phyloP scores from a whole-genome alignment of 2,329 filamentous ascomycete species.

The Pezicula carpinea region DNA sequence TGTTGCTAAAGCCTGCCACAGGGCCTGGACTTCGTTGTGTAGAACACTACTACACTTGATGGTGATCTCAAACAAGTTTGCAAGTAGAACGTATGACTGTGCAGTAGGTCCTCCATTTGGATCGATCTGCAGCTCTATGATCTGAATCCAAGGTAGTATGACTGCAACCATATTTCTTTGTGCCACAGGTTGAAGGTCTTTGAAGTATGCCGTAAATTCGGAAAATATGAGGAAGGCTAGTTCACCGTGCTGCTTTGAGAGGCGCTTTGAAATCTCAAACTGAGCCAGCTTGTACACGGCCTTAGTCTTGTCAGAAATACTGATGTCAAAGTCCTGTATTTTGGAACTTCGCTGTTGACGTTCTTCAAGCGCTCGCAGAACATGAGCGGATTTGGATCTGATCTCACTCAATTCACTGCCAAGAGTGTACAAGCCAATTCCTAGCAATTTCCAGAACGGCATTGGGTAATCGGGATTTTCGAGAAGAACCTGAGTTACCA shows the following conservation, averaged over 20 bases:
- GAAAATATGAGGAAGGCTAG: slow-evolving; percentile 93
- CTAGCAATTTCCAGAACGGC: slow-evolving; percentile 86
- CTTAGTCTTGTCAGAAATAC: slow-evolving; percentile 96
- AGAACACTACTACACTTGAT: slow-evolving; percentile 83
- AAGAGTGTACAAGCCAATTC: slow-evolving; percentile 83
- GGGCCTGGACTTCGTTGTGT: slow-evolving; percentile 93
- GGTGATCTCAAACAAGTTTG: slow-evolving; percentile 93
- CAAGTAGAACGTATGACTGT: slow-evolving; percentile 88
- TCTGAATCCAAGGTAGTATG: slow-evolving; percentile 93
- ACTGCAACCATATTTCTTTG: slow-evolving; percentile 94
- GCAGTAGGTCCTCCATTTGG: slow-evolving; percentile 87
- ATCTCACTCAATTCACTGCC: slow-evolving; percentile 90
- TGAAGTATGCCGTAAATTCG: slow-evolving; percentile 92
- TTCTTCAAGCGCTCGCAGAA: slow-evolving; percentile 78
- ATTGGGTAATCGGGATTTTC: slow-evolving; percentile 78
- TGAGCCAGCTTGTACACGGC: slow-evolving; percentile 97
- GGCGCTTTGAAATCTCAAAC: slow-evolving; percentile 88
- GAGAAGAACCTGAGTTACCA: slow-evolving; percentile 81
- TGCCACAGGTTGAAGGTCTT: slow-evolving; percentile 72
- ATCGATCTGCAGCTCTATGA: slow-evolving; percentile 86
- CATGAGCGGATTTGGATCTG: slow-evolving; percentile 76
- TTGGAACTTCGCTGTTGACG: slow-evolving; percentile 82
- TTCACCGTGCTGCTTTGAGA: slow-evolving; percentile 84
- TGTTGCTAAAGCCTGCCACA: slow-evolving; percentile 95
- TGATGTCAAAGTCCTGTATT: slow-evolving; percentile 96